A percentile compares a stretch with the other conserved stretches of the same genome.
Conservation (phyloP, 345 rosid genomes). For the Populus euphratica region DNA sequence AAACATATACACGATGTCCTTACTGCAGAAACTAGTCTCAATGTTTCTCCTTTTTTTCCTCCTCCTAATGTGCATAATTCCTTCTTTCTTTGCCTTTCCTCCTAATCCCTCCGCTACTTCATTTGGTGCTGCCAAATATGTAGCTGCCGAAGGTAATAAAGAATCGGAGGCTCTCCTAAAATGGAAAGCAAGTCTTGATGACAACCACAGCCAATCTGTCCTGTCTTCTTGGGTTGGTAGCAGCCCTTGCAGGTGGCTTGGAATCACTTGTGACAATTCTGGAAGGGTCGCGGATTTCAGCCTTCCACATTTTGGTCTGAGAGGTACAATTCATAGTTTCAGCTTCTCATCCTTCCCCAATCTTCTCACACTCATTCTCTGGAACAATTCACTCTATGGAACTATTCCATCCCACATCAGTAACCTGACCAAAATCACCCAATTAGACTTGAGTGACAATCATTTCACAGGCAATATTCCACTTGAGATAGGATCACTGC, state of each 20-base stretch:
- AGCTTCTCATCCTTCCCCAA: constrained; percentile 16
- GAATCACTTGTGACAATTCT: background rate
- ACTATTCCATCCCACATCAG: constrained; percentile 15
- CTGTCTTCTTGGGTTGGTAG: background rate
- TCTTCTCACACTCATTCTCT: background rate
- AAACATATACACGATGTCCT: too few relatives aligned
- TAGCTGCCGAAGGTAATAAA: too few relatives aligned
- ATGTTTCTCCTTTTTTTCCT: too few relatives aligned
- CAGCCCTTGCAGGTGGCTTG: constrained; percentile 5
- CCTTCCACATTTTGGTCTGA: background rate
- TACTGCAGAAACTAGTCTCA: too few relatives aligned
- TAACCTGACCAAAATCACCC: constrained; percentile 17
- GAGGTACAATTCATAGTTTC: constrained; percentile 13
- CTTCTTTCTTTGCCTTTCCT: too few relatives aligned
- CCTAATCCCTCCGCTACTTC: too few relatives aligned
- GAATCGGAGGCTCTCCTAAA: background rate
- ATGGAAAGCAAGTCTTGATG: constrained; percentile 6
- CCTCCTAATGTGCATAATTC: too few relatives aligned
- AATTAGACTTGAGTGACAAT: constrained; percentile 12
- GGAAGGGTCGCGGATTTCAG: constrained; percentile 12
- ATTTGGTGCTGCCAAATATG: background rate
- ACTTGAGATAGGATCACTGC: background rate
- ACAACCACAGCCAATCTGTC: background rate
- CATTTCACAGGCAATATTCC: constrained; percentile 7
- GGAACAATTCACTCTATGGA: constrained; percentile 13